Evolutionary conservation across 495 filamentous ascomycete genomes (phyloP).

Genomic region (Haplographium delicatum): DNA sequence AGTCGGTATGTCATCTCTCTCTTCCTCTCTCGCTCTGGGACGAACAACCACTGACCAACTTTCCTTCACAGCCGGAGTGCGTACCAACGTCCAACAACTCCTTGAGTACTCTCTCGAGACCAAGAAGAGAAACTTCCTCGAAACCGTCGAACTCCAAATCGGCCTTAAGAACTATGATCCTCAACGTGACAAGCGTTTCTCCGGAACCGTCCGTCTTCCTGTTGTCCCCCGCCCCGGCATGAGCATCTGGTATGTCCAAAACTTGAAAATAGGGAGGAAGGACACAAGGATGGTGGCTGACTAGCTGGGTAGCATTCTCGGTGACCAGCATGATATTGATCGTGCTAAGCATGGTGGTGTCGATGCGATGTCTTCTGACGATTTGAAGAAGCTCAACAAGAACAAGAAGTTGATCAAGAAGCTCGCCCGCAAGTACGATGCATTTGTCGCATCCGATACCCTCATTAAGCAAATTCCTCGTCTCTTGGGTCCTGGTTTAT

Average conservation of each 20-base stretch:
- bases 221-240: constrained; percentile 87
- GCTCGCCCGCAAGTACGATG: constrained; percentile 99
- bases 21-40: not conserved
- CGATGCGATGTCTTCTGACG: constrained; percentile 95
- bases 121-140: constrained; percentile 99
- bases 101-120: constrained; percentile 92
- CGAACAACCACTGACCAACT: constrained; percentile 25
- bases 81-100: constrained; percentile 82
- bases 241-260: constrained; percentile 71
- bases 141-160: constrained; percentile 94
- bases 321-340: constrained; percentile 99
- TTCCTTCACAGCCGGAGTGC: constrained; percentile 75
- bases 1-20: constrained; percentile 58
- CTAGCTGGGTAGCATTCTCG: constrained; percentile 62
- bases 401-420: constrained; percentile 99
- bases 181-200: constrained; percentile 99
- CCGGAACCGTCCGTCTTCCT: constrained; percentile 92
- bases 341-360: constrained; percentile 96
- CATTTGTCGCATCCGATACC: constrained; percentile 91
- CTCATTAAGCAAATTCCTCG: constrained; percentile 99
- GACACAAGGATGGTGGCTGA: constrained; percentile 23
- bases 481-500: constrained; percentile 97
- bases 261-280: constrained; percentile 2
- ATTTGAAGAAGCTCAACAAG: constrained; percentile 99
- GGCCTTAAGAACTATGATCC: constrained; percentile 99